These are phyloP conservation scores for Yarrowia divulgata DNA, from an alignment of 805 yeast genomes.

Conservation along the genomic window DNA sequence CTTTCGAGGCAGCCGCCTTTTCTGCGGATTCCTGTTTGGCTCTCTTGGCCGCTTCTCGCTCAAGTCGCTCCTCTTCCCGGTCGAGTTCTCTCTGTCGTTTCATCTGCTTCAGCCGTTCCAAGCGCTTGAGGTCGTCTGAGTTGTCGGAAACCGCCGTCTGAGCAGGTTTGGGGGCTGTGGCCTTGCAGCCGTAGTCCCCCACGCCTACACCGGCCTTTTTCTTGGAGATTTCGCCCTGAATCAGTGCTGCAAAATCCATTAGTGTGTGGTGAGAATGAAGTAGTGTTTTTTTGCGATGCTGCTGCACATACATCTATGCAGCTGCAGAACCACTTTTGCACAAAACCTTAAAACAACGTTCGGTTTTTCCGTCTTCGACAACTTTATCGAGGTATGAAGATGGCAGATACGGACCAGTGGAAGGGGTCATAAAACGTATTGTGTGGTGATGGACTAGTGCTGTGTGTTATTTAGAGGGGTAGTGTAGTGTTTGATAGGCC, in stretches of 20 bases:
- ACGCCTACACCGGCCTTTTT: conserved; percentile 1
- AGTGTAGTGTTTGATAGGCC: no score
- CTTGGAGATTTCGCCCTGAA: conserved; percentile 28
- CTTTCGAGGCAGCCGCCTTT: not conserved
- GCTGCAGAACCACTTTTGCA: not conserved
- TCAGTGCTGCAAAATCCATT: conserved; percentile 37
- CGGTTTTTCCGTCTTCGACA: not conserved
- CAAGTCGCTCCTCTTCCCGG: not conserved
- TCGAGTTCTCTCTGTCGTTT: conserved; percentile 41
- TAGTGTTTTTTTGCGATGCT: conserved; percentile 18
- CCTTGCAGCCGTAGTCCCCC: not conserved
- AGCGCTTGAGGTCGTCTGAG: conserved; percentile 22
- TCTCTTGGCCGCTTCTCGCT: conserved; percentile 17
- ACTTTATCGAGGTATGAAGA: conserved; percentile 9
- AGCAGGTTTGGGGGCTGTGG: not conserved
- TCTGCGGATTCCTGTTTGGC: not conserved
- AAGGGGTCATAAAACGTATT: no score
- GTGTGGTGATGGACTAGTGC: no score
- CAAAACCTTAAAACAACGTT: not conserved
- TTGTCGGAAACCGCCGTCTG: not conserved
- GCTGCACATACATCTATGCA: conserved; percentile 11
- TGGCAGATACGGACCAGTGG: no score
- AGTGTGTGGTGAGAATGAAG: not conserved
- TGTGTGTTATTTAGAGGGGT: no score
- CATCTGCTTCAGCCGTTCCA: conserved; percentile 43